Base-by-base conservation (phyloP, 2,329 filamentous ascomycete genomes). In the Trichoderma koningiopsis region DNA sequence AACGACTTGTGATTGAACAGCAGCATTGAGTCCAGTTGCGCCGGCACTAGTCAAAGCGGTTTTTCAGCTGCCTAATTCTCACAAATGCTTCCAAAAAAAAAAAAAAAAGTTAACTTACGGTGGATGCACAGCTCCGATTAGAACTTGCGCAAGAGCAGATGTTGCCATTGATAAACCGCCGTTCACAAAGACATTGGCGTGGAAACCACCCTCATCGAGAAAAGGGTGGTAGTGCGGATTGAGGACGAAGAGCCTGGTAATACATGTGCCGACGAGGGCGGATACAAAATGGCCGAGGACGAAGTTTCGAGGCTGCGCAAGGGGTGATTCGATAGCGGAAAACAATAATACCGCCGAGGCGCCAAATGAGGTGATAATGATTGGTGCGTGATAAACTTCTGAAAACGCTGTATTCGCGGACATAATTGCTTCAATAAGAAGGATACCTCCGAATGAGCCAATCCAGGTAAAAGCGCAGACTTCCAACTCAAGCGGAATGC, bases 291-390 rank as follows among this genome's bases (percentile, higher is more conserved):
- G 53, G 29, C 53, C 53, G 14, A 56, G 29, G 53, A 56, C 53
- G 27, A 56, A 56, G 53, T 56, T 56, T 56, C 53, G 53, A 19
- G 53, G 53, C 16, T 56, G 53, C 16, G 53, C 53, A 56, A 56
- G 53, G n/a, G 53, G 53, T n/a, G 53, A 56, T 56, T 56, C 53
- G 53, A 56, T 56, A n/a, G 53, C 53, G 53, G 53, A 33, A 56
- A 56, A 56, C 27, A 56, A 56, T 8, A 56, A 29, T 8, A 56
- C 53, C 29, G 53, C 53, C 29, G 53, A 56, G 53, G 53, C 53
- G 53, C 53, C 29, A 33, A 56, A 56, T 29, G 53, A 56, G 14
- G 53, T 56, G 29, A 56, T 56, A 4, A 56, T 56, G 11, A 56
- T 56, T 19, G 29, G 53, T 33, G 53, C 53, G 8, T 56, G 53